Conservation (phyloP, 2,329 filamentous ascomycete genomes). For the Reticulascus tulasneorum region DNA sequence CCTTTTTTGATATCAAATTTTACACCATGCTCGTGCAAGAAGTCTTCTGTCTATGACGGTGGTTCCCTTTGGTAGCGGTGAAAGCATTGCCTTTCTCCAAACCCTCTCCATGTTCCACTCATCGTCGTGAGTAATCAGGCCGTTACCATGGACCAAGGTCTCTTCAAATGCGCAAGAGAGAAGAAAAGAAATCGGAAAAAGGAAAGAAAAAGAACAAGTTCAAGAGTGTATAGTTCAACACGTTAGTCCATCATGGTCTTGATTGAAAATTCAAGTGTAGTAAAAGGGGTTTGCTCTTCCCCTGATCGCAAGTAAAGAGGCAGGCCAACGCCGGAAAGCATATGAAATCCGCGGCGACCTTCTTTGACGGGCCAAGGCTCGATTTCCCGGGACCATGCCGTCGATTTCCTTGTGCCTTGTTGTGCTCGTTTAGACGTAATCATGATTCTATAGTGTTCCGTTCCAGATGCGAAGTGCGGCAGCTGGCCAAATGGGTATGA, state of each 20-base stretch:
- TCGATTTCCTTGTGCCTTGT: not conserved
- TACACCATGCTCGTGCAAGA: conserved; percentile 15
- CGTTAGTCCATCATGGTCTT: conserved; percentile 9
- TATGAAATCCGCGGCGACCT: too few species aligned
- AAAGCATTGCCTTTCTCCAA: conserved; percentile 15
- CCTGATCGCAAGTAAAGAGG: too few species aligned
- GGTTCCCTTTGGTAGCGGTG: conserved; percentile 13
- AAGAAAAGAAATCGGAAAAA: conserved; percentile 19
- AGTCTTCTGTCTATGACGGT: conserved; percentile 16
- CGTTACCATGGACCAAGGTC: conserved; percentile 11
- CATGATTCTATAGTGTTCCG: not conserved
- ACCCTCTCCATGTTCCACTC: conserved; percentile 14
- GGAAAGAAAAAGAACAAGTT: conserved; percentile 13
- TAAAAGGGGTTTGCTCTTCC: too few species aligned
- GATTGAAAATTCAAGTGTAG: too few species aligned
- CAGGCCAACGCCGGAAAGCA: too few species aligned
- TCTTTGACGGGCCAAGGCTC: too few species aligned
- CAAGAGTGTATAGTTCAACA: conserved; percentile 8
- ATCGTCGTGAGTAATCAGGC: conserved; percentile 10
- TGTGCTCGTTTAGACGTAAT: conserved; percentile 1
- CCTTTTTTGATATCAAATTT: conserved; percentile 14
- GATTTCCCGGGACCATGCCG: too few species aligned
- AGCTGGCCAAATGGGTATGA: not conserved
- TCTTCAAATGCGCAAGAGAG: conserved; percentile 19
- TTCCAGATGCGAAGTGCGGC: not conserved